Conservation (phyloP, 2,329 filamentous ascomycete species). For the Cladosporium sp. region DNA sequence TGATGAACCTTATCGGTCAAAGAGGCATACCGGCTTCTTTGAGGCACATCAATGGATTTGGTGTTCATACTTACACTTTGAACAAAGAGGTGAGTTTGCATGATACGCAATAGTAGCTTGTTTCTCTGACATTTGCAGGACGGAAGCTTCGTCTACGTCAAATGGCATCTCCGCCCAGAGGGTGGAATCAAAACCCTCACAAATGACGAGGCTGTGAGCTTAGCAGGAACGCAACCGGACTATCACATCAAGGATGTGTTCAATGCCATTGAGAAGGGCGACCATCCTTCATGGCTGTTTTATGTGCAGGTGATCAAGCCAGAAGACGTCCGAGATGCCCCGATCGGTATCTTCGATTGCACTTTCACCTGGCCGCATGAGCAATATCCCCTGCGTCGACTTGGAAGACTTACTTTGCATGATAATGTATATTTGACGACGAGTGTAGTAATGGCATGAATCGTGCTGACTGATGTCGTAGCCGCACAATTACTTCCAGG, state of each 20-base stretch:
- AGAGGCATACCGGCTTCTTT: constrained; percentile 18
- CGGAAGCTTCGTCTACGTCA: constrained; percentile 48
- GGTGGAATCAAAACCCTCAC: constrained; percentile 45
- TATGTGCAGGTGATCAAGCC: constrained; percentile 53
- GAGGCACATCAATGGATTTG: constrained; percentile 45
- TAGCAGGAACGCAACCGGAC: constrained; percentile 36
- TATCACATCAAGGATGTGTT: constrained; percentile 37
- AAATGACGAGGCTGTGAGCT: constrained; percentile 31
- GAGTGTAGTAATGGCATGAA: background rate
- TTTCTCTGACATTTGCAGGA: constrained; percentile 25
- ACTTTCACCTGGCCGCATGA: constrained; percentile 52
- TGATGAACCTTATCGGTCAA: constrained; percentile 48
- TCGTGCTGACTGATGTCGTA: background rate
- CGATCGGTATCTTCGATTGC: constrained; percentile 52
- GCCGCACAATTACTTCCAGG: constrained; percentile 60
- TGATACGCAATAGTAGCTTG: background rate
- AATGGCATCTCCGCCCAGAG: constrained; percentile 48
- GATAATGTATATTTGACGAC: constrained; percentile 35
- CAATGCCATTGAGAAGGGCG: constrained; percentile 42
- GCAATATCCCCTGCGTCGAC: constrained; percentile 30
- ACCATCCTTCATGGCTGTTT: constrained; percentile 49
- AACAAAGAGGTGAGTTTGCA: constrained; percentile 6
- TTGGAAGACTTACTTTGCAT: constrained; percentile 51
- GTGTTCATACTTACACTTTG: constrained; percentile 44
- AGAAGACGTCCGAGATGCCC: constrained; percentile 45